These are phyloP conservation scores for Abrus precatorius DNA, from an alignment of 306 rosid species.

Conservation along the genomic window DNA sequence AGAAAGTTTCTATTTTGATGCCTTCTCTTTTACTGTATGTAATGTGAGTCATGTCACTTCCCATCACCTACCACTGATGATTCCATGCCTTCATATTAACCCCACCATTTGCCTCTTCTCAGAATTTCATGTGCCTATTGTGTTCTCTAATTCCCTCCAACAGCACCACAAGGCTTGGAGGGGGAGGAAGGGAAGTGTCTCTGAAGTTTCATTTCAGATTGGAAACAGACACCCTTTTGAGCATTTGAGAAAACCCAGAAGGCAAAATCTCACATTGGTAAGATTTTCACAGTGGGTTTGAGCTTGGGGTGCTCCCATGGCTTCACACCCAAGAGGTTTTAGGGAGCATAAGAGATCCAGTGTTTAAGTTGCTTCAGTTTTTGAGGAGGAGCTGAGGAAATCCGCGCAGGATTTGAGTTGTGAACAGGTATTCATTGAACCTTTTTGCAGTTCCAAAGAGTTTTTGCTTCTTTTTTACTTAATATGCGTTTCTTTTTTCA, in stretches of 20 bases:
- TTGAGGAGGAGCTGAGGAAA: slow-evolving; percentile 37
- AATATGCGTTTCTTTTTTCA: not conserved
- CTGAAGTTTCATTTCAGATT: slow-evolving; percentile 38
- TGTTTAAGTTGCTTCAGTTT: slow-evolving; percentile 41
- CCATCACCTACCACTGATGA: slow-evolving; percentile 77
- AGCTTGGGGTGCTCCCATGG: slow-evolving; percentile 33
- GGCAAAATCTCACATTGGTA: slow-evolving; percentile 33
- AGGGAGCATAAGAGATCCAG: slow-evolving; percentile 56
- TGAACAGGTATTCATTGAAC: slow-evolving; percentile 47
- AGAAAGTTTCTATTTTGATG: slow-evolving; percentile 58
- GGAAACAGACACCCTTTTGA: slow-evolving; percentile 40
- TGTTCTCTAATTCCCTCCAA: slow-evolving; percentile 55
- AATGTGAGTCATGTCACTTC: slow-evolving; percentile 58
- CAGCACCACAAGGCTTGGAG: slow-evolving; percentile 40
- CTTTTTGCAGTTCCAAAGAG: slow-evolving; percentile 28
- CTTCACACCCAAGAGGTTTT: slow-evolving; percentile 42
- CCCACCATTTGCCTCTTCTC: slow-evolving; percentile 60
- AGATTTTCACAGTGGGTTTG: slow-evolving; percentile 24
- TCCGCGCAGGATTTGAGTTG: slow-evolving; percentile 40
- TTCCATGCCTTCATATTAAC: slow-evolving; percentile 71
- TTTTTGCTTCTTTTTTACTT: slow-evolving; percentile 1
- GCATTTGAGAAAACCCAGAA: slow-evolving; percentile 47
- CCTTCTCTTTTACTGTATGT: slow-evolving; percentile 73
- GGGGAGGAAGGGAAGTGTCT: slow-evolving; percentile 7
- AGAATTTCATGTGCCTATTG: slow-evolving; percentile 60